Base-by-base conservation (phyloP, 108 stramenopile genomes). In the Mediolabrus comicus region DNA sequence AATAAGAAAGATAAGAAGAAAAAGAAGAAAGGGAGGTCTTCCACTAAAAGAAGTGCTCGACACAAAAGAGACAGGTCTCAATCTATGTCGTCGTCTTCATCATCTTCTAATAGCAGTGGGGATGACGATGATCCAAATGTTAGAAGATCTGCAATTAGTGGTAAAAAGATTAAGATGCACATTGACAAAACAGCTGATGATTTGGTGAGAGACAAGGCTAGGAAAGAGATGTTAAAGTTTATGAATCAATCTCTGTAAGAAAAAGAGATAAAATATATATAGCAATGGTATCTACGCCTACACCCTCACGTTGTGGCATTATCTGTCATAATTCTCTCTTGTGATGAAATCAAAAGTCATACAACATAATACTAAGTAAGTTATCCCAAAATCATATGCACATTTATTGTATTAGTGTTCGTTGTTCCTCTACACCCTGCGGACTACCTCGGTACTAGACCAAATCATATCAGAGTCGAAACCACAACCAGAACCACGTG, bases 171-270 rank as follows among this genome's bases (percentile, higher is more conserved):
- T 27, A 89, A 89, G 59, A 79, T 94, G 83, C 86, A 91, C 43
- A 88, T 94, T 67, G 87, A 91, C 14, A 94, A 94, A 67, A 74
- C 82, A 16, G 84, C 84, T 19, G 89, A 94, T 54, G 92, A 94
- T 85, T 39, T 91, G 41, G 87, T 89, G 14, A 53, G 87, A 10
- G 92, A 94, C 53, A 77, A 81, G 53, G 88, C 87, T 9, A 71
- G 92, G 25, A 87, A 94, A 54, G 80, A 89, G 14, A 59, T 89
- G 4, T 64, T 94, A 60, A 79, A 85, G 58, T 94, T 89, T 61
- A 94, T 94, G 92, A 94, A 94, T 69, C 84, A 87, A 28, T 88
- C 87, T 31, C 19, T 74, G 32, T 82, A 64, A 41, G 10, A 51
- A 51, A 33, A 72, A 35, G 13, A 46, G 25, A 14, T 56, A 60